Percentiles rank a stretch among this genome's conserved stretches.
phyloP scores from a whole-genome alignment of 768 basidiomycete species.

The Leccinum disarticulatum region DNA sequence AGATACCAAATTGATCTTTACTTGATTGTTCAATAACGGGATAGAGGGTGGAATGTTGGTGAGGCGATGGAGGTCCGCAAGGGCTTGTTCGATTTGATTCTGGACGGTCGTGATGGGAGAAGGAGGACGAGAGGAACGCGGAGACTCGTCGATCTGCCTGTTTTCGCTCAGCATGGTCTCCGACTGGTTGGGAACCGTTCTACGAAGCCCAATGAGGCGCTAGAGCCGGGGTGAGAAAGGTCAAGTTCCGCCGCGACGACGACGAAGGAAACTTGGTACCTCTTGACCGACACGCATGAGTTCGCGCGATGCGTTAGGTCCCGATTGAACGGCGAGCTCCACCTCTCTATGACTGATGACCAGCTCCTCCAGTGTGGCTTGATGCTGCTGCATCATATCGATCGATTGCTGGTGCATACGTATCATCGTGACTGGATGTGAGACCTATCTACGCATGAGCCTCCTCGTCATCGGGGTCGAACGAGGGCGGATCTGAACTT shows the following conservation, averaged over 20 bases:
- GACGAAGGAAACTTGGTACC: conserved; percentile 27
- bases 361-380: conserved; percentile 37
- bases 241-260: not conserved
- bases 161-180: conserved; percentile 19
- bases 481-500: conserved; percentile 33
- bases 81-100: conserved; percentile 44
- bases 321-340: conserved; percentile 38
- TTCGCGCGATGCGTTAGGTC: conserved; percentile 41
- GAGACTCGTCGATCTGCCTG: conserved; percentile 24
- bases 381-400: conserved; percentile 28
- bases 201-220: conserved; percentile 25
- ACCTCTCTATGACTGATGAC: conserved; percentile 40
- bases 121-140: conserved; percentile 19
- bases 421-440: conserved; percentile 22
- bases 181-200: not conserved
- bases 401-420: conserved; percentile 32
- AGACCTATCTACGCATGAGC: conserved; percentile 18
- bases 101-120: conserved; percentile 29
- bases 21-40: conserved; percentile 53
- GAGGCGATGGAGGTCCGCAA: conserved; percentile 46
- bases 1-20: conserved; percentile 37
- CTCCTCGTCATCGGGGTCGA: not conserved
- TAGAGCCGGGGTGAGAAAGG: not conserved
- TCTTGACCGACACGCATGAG: conserved; percentile 57
- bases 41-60: conserved; percentile 56